These are phyloP conservation scores for Cornus kousa DNA, from an alignment of 148 eudicot genomes.

Conservation along the genomic window DNA sequence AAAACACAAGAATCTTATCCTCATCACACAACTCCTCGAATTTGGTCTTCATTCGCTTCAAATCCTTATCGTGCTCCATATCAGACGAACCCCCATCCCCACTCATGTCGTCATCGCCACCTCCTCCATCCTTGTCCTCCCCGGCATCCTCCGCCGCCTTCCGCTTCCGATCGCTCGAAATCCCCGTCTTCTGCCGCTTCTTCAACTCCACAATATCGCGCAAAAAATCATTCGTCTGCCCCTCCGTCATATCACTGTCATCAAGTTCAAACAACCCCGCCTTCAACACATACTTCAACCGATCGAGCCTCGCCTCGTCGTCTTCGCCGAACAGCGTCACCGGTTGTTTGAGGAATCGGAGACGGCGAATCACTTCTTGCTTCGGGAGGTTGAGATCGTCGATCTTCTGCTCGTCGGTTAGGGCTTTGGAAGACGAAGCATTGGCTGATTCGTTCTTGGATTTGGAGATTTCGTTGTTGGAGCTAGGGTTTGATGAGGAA, in stretches of 20 bases:
- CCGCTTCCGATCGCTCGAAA: constrained; percentile 65
- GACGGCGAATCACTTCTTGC: constrained; percentile 76
- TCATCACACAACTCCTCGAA: constrained; percentile 83
- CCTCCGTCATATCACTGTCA: constrained; percentile 89
- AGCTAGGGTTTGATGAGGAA: constrained; percentile 19
- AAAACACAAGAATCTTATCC: constrained; percentile 93
- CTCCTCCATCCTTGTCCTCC: constrained; percentile 78
- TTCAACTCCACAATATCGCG: constrained; percentile 85
- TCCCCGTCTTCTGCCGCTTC: constrained; percentile 84
- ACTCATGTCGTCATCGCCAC: constrained; percentile 63
- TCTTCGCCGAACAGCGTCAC: constrained; percentile 89
- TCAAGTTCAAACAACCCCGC: constrained; percentile 80
- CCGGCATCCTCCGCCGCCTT: constrained; percentile 52
- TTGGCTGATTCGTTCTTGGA: constrained; percentile 36
- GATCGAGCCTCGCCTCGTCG: constrained; percentile 65
- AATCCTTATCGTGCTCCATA: constrained; percentile 76
- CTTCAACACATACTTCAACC: constrained; percentile 74
- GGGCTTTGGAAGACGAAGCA: constrained; percentile 42
- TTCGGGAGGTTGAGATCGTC: constrained; percentile 64
- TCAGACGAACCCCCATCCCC: constrained; percentile 72
- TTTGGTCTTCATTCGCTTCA: constrained; percentile 76
- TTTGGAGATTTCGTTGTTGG: constrained; percentile 21
- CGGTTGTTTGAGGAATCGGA: constrained; percentile 79
- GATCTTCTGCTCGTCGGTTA: constrained; percentile 71
- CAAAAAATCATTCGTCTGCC: constrained; percentile 92